Evolutionary conservation across 306 rosid genomes (phyloP).

Genomic region (Glycine latifolia): DNA sequence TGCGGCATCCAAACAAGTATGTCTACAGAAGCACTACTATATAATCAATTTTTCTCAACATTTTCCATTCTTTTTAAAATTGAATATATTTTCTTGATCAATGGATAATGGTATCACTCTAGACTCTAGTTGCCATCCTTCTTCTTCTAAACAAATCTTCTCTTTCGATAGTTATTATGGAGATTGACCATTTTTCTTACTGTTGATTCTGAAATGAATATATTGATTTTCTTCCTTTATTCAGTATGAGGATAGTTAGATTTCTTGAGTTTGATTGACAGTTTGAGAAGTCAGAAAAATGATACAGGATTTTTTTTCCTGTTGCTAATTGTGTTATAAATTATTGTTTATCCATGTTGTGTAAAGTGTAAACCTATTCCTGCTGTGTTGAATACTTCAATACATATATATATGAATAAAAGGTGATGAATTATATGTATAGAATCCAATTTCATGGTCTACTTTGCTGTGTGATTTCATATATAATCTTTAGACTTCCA

Average conservation of each 20-base stretch:
- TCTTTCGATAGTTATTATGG: constrained; percentile 9
- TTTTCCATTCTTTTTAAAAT: constrained; percentile 4
- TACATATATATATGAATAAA: constrained; percentile 8
- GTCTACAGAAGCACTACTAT: constrained; percentile 46
- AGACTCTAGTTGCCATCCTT: constrained; percentile 20
- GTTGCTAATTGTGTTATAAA: constrained; percentile 12
- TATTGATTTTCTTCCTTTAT: constrained; percentile 15
- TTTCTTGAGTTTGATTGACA: constrained; percentile 25
- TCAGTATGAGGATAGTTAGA: constrained; percentile 24
- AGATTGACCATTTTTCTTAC: constrained; percentile 17
- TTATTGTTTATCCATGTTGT: neutral
- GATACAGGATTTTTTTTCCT: constrained; percentile 1
- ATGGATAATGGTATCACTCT: neutral
- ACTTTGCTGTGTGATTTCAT: constrained; percentile 17
- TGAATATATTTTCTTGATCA: neutral
- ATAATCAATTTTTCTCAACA: constrained; percentile 19
- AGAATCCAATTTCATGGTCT: constrained; percentile 33
- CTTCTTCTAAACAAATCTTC: constrained; percentile 15
- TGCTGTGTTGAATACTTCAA: constrained; percentile 13
- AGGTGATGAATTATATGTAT: neutral
- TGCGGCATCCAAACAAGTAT: constrained; percentile 70
- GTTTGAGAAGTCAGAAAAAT: constrained; percentile 32
- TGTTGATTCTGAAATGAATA: constrained; percentile 15
- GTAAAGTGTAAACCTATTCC: neutral
- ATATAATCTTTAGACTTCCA: constrained; percentile 27